Evolutionary conservation across 441 rosid genomes (phyloP), one percentile per base, ranked within the genome.

Genomic region (Croton setiger): DNA sequence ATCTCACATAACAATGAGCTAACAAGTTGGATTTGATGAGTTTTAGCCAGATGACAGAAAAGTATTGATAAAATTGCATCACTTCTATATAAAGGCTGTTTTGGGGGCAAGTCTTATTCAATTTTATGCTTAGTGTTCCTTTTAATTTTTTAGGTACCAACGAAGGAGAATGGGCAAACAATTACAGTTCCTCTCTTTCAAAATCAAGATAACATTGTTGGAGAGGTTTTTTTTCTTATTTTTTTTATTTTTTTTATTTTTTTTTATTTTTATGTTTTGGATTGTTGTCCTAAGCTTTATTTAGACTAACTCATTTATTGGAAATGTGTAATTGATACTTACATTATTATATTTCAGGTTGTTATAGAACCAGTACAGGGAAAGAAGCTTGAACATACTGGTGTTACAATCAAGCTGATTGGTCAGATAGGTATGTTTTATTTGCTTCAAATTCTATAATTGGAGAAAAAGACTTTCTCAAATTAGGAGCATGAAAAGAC

Each of bases 341-440:
- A 23, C 49, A 62, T 64, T 39, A 37, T 64, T 56, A 6, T 35
- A 57, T 63, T 27, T 62, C 70, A 91, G 98, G 82, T 93, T 72
- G 80, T 79, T 63, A 71, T 93, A 75, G 96, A 91, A 68, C 96
- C 97, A 60, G 14, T 79, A 48, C 95, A 81, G 78, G 98, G 97
- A 82, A 89, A 93, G 79, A 93, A 91, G 75, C 83, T 91, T 69
- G 98, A 93, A 67, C 98, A 91, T 66, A 85, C 79, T 68, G 98
- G 98, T 70, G 85, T 91, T 37, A 93, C 89, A 80, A 84, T 91
- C 64, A 96, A 93, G 83, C 95, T 93, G 67, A 97, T 91, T 57
- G 97, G 97, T 75, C 98, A 93, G 83, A 93, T 91, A 84, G 96
- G 97, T 89, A 62, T 70, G 81, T 44, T 59, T 35, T 44, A 35